phyloP scores from a whole-genome alignment of 192 early-diverging fungal genomes.

The Gigaspora rosea region DNA sequence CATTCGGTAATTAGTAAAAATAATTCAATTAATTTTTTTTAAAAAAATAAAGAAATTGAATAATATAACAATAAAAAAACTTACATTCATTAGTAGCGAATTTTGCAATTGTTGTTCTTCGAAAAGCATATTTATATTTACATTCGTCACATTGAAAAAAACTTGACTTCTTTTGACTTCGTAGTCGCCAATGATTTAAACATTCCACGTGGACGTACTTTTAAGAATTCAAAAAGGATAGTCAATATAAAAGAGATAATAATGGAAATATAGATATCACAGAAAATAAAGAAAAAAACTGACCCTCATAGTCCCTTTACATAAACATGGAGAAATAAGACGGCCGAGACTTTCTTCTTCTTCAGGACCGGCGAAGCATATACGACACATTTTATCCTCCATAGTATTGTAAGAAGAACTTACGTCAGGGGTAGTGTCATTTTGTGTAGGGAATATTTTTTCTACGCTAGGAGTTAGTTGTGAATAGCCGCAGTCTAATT shows the following conservation, averaged over 20 bases:
- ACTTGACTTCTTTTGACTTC: conserved; percentile 52
- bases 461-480: too few species aligned
- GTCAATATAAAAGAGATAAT: neutral
- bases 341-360: conserved; percentile 53
- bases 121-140: conserved; percentile 56
- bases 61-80: conserved; percentile 38
- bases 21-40: conserved; percentile 5
- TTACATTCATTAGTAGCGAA: conserved; percentile 52
- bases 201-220: conserved; percentile 55
- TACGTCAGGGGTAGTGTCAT: too few species aligned
- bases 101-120: conserved; percentile 52
- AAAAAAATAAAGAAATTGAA: conserved; percentile 31
- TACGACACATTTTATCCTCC: conserved; percentile 57
- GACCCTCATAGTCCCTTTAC: conserved; percentile 61
- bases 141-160: conserved; percentile 65
- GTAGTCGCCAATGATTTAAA: conserved; percentile 57
- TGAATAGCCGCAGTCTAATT: too few species aligned
- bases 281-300: conserved; percentile 32
- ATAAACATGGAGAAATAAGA: conserved; percentile 57
- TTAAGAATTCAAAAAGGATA: neutral
- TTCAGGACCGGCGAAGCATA: conserved; percentile 51
- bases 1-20: conserved; percentile 33
- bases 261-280: conserved; percentile 9
- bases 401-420: neutral
- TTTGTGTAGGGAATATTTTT: too few species aligned